Conservation (phyloP, 2,329 filamentous ascomycete genomes). For the Sclerotinia borealis region DNA sequence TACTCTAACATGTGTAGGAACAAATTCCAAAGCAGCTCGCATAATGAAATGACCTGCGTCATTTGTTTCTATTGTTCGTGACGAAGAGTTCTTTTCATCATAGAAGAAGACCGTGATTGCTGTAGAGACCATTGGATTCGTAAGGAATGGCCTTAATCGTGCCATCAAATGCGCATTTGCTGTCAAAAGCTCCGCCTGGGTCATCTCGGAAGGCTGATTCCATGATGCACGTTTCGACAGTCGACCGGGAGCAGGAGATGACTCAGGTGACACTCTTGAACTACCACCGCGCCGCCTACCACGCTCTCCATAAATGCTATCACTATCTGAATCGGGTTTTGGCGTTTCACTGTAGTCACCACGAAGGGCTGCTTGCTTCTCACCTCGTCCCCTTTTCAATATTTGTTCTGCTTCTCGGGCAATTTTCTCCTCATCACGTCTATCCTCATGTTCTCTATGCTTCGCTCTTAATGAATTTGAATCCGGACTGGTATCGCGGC, state of each 20-base stretch:
- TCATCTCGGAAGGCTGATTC: slow-evolving; percentile 52
- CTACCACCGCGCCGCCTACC: slow-evolving; percentile 16
- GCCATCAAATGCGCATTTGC: slow-evolving; percentile 88
- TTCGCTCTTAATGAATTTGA: slow-evolving; percentile 24
- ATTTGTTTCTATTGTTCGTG: slow-evolving; percentile 77
- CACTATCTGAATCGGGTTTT: slow-evolving; percentile 38
- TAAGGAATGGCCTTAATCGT: slow-evolving; percentile 82
- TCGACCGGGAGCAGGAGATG: slow-evolving; percentile 30
- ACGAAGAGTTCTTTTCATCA: slow-evolving; percentile 75
- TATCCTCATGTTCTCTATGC: slow-evolving; percentile 43
- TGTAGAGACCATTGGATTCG: slow-evolving; percentile 68
- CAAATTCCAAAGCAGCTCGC: slow-evolving; percentile 76
- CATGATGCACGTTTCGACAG: slow-evolving; percentile 40
- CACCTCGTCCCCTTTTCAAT: slow-evolving; percentile 62
- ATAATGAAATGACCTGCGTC: slow-evolving; percentile 83
- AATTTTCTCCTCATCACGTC: slow-evolving; percentile 58
- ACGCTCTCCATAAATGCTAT: slow-evolving; percentile 27
- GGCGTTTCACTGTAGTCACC: slow-evolving; percentile 70
- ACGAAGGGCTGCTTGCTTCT: slow-evolving; percentile 62
- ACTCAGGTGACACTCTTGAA: slow-evolving; percentile 23
- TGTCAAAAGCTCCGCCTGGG: slow-evolving; percentile 64
- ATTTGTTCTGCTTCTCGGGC: slow-evolving; percentile 72
- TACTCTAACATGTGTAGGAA: slow-evolving; percentile 84
- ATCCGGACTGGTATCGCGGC: slow-evolving; percentile 29
- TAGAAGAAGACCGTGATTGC: slow-evolving; percentile 95